Conservation (phyloP, 2,329 filamentous ascomycete species). For the Epichloe sp. region DNA sequence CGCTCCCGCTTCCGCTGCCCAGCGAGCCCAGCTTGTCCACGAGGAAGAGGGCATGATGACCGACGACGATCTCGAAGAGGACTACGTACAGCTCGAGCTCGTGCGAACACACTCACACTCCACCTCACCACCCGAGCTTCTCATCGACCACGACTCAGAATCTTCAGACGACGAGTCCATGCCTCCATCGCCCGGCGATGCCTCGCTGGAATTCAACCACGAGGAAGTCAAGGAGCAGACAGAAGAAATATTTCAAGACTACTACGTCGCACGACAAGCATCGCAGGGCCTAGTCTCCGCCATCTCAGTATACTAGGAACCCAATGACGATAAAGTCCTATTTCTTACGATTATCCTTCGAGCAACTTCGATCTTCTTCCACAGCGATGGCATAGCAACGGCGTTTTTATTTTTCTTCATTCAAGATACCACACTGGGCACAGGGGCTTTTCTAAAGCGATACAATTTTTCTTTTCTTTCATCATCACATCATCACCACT, state of each 20-base stretch:
- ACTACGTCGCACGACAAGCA: conserved; percentile 39
- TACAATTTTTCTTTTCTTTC: conserved; percentile 5
- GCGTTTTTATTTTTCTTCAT: conserved; percentile 11
- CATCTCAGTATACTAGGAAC: conserved; percentile 43
- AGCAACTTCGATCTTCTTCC: conserved; percentile 5
- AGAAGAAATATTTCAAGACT: conserved; percentile 36
- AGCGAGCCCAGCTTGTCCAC: conserved; percentile 20
- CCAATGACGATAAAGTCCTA: neutral
- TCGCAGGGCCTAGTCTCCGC: conserved; percentile 37
- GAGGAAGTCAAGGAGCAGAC: conserved; percentile 36
- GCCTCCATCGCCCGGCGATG: conserved; percentile 55
- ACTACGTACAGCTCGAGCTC: conserved; percentile 51
- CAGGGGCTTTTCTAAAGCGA: conserved; percentile 11
- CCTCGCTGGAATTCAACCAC: conserved; percentile 45
- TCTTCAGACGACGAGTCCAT: conserved; percentile 64
- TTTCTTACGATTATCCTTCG: conserved; percentile 1
- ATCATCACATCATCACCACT: conserved; percentile 6
- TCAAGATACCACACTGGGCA: conserved; percentile 15
- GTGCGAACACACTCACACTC: conserved; percentile 56
- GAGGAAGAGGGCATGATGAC: conserved; percentile 27
- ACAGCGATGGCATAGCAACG: conserved; percentile 16
- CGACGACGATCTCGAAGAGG: conserved; percentile 46
- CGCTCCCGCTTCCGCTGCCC: conserved; percentile 7
- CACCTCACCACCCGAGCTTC: conserved; percentile 50
- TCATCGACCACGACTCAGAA: conserved; percentile 56